Percentiles rank a stretch among this genome's conserved stretches.
Evolutionary conservation across 2,329 filamentous ascomycete species (phyloP).

Genomic region (Pyricularia pennisetigena): DNA sequence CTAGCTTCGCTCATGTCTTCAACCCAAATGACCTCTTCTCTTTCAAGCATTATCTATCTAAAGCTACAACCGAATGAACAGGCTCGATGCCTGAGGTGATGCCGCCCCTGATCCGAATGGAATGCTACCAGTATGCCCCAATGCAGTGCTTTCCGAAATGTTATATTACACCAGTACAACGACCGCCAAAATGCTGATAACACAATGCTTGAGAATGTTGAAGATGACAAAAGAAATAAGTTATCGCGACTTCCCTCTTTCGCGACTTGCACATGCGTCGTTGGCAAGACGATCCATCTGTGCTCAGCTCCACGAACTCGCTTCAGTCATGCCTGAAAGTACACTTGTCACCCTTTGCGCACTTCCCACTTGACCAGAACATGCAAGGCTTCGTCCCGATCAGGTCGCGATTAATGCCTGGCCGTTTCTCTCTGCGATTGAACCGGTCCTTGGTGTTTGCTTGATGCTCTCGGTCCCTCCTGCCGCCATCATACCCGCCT

Average conservation of each 20-base stretch:
- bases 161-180: background rate
- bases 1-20: background rate
- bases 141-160: background rate
- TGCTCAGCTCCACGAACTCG: background rate
- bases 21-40: background rate
- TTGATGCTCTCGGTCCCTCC: slow-evolving; percentile 4
- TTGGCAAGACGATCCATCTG: background rate
- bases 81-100: background rate
- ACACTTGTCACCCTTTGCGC: slow-evolving; percentile 63
- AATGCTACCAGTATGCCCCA: background rate
- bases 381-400: slow-evolving; percentile 60
- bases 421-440: slow-evolving; percentile 3
- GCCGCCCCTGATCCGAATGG: background rate
- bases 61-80: background rate
- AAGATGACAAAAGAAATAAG: background rate
- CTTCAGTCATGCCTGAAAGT: slow-evolving; percentile 57
- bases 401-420: slow-evolving; percentile 39
- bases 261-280: background rate
- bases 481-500: background rate
- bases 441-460: slow-evolving; percentile 7
- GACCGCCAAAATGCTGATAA: background rate
- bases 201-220: background rate
- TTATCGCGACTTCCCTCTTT: background rate
- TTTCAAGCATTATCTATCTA: background rate
- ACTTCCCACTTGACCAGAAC: slow-evolving; percentile 62